Evolutionary conservation across 2,329 filamentous ascomycete species (phyloP).

Genomic region (Amphichorda felina): DNA sequence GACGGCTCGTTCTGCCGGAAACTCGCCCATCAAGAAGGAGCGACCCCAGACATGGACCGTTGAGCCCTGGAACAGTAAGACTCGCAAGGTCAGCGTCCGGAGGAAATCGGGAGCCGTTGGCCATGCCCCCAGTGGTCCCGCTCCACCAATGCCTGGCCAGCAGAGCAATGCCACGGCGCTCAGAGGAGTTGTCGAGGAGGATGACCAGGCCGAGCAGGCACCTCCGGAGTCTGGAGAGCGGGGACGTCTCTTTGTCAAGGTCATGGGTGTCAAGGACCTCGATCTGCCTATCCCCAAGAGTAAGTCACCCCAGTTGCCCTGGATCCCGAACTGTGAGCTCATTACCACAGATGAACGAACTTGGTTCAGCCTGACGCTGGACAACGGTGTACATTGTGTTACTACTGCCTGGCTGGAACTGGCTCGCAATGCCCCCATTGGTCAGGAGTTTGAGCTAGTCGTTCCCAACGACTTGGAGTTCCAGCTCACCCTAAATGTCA

Average conservation of each 20-base stretch:
- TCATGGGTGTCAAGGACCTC: conserved; percentile 94
- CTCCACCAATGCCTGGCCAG: conserved; percentile 78
- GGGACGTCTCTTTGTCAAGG: conserved; percentile 91
- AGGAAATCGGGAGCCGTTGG: conserved; percentile 25
- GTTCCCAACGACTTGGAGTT: conserved; percentile 98
- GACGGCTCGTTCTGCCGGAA: conserved; percentile 48
- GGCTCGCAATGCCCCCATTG: conserved; percentile 83
- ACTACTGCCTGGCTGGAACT: conserved; percentile 94
- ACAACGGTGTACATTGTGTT: conserved; percentile 95
- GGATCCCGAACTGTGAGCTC: neutral
- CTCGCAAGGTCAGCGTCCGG: conserved; percentile 51
- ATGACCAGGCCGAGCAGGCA: conserved; percentile 40
- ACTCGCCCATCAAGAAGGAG: conserved; percentile 61
- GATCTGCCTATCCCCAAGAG: conserved; percentile 84
- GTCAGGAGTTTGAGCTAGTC: conserved; percentile 95
- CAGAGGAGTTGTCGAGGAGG: conserved; percentile 58
- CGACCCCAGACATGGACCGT: conserved; percentile 91
- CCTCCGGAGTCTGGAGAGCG: conserved; percentile 75
- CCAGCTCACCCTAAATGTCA: conserved; percentile 92
- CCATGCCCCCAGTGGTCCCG: conserved; percentile 39
- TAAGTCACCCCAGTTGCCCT: conserved; percentile 32
- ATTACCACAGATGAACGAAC: conserved; percentile 56
- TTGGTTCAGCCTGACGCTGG: conserved; percentile 93
- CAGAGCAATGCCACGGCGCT: conserved; percentile 64
- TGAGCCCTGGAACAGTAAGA: conserved; percentile 87